Evolutionary conservation across 208 protist species (phyloP).

Genomic region (Crithidia expoeki): DNA sequence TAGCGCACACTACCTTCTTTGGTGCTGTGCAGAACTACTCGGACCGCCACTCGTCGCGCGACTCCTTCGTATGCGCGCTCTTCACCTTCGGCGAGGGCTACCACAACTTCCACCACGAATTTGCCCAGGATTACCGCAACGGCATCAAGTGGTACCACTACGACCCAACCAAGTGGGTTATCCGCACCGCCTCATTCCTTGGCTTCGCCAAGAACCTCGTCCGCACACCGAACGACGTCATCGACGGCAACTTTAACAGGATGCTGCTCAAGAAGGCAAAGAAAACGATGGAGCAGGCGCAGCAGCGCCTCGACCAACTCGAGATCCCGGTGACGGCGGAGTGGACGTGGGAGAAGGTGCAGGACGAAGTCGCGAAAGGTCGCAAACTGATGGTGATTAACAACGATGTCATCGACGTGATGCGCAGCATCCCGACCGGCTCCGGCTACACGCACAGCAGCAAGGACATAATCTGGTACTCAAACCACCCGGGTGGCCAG

Average conservation of each 20-base stretch:
- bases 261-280: conserved; percentile 53
- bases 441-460: conserved; percentile 68
- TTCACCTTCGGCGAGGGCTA: conserved; percentile 92
- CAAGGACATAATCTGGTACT: conserved; percentile 74
- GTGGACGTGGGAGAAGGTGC: conserved; percentile 72
- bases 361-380: conserved; percentile 60
- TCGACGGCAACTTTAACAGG: conserved; percentile 62
- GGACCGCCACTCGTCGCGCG: conserved; percentile 80
- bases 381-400: conserved; percentile 72
- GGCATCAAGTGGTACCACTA: conserved; percentile 91
- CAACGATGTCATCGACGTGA: conserved; percentile 72
- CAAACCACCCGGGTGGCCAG: conserved; percentile 77
- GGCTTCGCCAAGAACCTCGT: conserved; percentile 71
- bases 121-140: conserved; percentile 92
- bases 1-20: conserved; percentile 84
- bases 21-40: conserved; percentile 79
- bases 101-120: conserved; percentile 95
- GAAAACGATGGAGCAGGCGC: conserved; percentile 40
- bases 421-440: conserved; percentile 57
- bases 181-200: conserved; percentile 60
- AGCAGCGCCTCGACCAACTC: conserved; percentile 47
- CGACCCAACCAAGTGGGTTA: conserved; percentile 92
- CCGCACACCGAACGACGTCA: conserved; percentile 63
- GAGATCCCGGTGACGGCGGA: conserved; percentile 40
- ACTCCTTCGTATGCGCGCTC: conserved; percentile 83